Conservation (phyloP, 345 rosid genomes). For the Turnera subulata region DNA sequence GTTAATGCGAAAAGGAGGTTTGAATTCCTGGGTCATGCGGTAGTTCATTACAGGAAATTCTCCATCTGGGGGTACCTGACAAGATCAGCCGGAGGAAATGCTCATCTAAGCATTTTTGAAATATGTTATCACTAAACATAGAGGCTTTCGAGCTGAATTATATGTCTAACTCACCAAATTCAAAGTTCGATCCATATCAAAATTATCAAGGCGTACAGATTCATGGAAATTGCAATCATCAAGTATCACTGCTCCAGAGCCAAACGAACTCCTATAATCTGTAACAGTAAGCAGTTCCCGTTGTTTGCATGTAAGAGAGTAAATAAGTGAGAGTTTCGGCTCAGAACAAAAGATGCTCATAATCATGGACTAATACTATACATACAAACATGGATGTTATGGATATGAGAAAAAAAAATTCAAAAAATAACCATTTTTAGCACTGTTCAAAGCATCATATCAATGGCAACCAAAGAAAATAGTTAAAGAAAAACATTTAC, state of each 20-base stretch:
- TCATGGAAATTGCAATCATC: slow-evolving; percentile 99
- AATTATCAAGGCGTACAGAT: slow-evolving; percentile 93
- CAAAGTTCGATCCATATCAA: slow-evolving; percentile 83
- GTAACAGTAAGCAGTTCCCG: slow-evolving; percentile 28
- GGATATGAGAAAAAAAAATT: too few relatives aligned
- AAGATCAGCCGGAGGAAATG: slow-evolving; percentile 19
- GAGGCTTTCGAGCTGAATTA: slow-evolving; percentile 7
- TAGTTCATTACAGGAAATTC: slow-evolving; percentile 99
- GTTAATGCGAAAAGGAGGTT: slow-evolving; percentile 92
- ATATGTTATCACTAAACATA: background rate
- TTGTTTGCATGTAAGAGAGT: slow-evolving; percentile 3
- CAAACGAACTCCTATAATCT: slow-evolving; percentile 85
- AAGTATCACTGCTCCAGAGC: slow-evolving; percentile 78
- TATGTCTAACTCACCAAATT: slow-evolving; percentile 61
- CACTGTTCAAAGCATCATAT: too few relatives aligned
- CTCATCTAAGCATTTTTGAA: slow-evolving; percentile 4
- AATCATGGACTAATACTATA: slow-evolving; percentile 6
- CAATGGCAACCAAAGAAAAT: too few relatives aligned
- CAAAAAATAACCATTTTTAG: too few relatives aligned
- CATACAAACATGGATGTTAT: background rate
- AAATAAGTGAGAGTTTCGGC: too few relatives aligned
- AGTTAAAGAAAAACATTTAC: too few relatives aligned
- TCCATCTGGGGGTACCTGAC: slow-evolving; percentile 96
- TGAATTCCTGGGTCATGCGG: slow-evolving; percentile 98
- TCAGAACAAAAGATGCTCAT: background rate